Base-by-base conservation (phyloP, 2,329 filamentous ascomycete species). In the Neocucurbitaria cava region DNA sequence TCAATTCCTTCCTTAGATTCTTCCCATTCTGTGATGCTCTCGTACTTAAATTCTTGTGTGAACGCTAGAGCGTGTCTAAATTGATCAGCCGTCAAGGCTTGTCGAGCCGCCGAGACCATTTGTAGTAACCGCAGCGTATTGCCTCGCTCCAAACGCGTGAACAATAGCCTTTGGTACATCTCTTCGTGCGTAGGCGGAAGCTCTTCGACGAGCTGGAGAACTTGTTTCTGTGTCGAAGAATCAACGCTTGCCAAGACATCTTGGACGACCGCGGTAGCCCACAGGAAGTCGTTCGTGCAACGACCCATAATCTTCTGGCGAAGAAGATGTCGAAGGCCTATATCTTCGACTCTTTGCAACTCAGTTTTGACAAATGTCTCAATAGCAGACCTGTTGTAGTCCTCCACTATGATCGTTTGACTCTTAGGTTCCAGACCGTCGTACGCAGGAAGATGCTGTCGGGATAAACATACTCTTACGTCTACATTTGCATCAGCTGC, bases 11-110 rank as follows among this genome's bases (percentile, higher is more conserved):
- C 18, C 15, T 33, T 45, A 20, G 42, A 35, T 15, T 31, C 26
- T 31, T 45, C 42, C 42, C 42, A 45, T 15, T 45, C 42, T 31
- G 28, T 20, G 11, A 45, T 45, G 42, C 42, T 45, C 9, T 45
- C 42, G 13, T 31, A 45, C 7, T 45, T 28, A 1, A 45, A 28
- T 18, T 28, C 5, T 9, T 5, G 18, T 10, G 21, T 45, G 28
- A 45, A 45, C 10, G 42, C 42, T 20, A 45, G 10, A 18, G 26
- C 28, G 15, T 35, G n/a, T 35, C 42, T 31, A 15, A 45, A 45
- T n/a, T 45, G 26, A 7, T 45, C 42, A 1, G 30, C 42, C 10
- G 42, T 31, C 17, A 45, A 20, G 9, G 42, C 17, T 23, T 28
- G 28, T 7, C 28, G n/a, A 11, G 28, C 42, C 33, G 30, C 28